A percentile compares a stretch with the other conserved stretches of the same genome.
Evolutionary conservation across 2,329 filamentous ascomycete genomes (phyloP).

Genomic region (Penicillium olsonii): DNA sequence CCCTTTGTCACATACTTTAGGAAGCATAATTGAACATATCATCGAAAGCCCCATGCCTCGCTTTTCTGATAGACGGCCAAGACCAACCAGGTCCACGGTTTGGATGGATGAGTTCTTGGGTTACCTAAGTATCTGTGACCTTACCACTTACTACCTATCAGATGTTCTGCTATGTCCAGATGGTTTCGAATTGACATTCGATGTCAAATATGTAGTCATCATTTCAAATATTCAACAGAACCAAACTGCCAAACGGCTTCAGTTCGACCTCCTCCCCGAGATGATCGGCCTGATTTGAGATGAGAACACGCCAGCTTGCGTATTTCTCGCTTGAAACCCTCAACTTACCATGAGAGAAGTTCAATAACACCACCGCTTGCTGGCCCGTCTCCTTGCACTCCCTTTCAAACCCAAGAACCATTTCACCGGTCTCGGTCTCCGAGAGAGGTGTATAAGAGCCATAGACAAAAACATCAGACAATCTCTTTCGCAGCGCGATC

Average conservation of each 20-base stretch:
- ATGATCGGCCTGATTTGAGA: background rate
- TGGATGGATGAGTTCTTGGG: too few species aligned
- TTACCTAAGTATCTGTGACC: too few species aligned
- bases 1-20: too few species aligned
- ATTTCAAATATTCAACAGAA: background rate
- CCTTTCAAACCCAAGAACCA: slow-evolving; percentile 15
- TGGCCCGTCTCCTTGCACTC: slow-evolving; percentile 1
- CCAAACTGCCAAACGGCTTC: background rate
- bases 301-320: background rate
- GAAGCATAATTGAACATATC: too few species aligned
- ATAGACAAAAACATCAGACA: slow-evolving; percentile 62
- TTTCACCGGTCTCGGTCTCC: slow-evolving; percentile 10
- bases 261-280: background rate
- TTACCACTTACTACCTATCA: too few species aligned
- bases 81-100: too few species aligned
- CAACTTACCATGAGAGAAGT: slow-evolving; percentile 9
- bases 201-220: too few species aligned
- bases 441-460: slow-evolving; percentile 48
- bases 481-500: slow-evolving; percentile 56
- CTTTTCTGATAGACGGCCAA: too few species aligned
- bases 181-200: too few species aligned
- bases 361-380: slow-evolving; percentile 10
- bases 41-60: too few species aligned
- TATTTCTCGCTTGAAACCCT: background rate
- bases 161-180: too few species aligned